Base-by-base conservation (phyloP, 371 early-diverging fungal species). In the Mucor velutinosus region DNA sequence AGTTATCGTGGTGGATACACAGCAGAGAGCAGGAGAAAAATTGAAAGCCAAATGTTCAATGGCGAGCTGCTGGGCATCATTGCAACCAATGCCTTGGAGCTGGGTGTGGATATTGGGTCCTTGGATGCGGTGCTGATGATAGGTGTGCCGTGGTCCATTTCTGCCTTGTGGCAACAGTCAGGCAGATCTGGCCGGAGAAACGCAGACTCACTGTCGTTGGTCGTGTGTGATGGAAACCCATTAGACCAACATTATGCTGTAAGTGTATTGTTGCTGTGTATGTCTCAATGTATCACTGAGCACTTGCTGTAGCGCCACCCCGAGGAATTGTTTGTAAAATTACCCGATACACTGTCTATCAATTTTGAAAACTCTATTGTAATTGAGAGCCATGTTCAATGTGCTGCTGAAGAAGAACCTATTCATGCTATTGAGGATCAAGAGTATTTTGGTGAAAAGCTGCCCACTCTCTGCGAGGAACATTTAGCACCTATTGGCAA, bases 151-250 rank as follows among this genome's bases (percentile, higher is more conserved):
- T 84, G 82, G 82, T 80, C 84, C 14, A 65, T 74, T 14, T 78
- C 84, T 29, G 73, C 84, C 1, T 61, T 84, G 78, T 81, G 85
- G 74, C 91, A 92, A 64, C 91, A 92, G 74, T 79, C 84, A 1
- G 92, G 92, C 4, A 77, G 92, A 39, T 87, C 89, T 10, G 92
- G 92, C n/a, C 64, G 92, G 60, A 76, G 90, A 12, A 83, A 79
- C 57, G 64, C 75, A 5, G 89, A 88, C 49, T 88, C 91, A 0
- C 62, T 89, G 2, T 80, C 90, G 1, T 67, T 92, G 7, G 70
- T 90, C 39, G 76, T 91, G 19, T 62, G 71, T 1, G 80, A 82
- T 25, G 68, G 75, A 25, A 78, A 79, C 64, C 79, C 84, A n/a
- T 45, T 86, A 43, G 92, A 90, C 73, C 88, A 90, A 70, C 76